Evolutionary conservation across 208 protist species (phyloP), one percentile per base, ranked within the genome.

Genomic region (Trypanosoma brucei): DNA sequence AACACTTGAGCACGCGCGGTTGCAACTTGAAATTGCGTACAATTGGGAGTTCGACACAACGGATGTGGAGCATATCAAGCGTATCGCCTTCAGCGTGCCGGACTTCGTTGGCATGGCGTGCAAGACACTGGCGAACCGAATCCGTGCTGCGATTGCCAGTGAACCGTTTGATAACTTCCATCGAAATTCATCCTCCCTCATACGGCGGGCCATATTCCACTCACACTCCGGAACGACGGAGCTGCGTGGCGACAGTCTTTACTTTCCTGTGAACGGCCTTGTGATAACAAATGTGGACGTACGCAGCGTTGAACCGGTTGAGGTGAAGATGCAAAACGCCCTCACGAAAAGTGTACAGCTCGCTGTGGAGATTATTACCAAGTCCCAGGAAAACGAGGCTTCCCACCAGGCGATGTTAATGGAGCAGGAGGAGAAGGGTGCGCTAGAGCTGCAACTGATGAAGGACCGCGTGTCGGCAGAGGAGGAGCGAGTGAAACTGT

Each of bases 101-200:
- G 97, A 99, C 83, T 99, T 98, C 70, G 81, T 98, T 48, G 96
- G 97, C 22, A 93, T 97, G 75, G 81, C 83, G 14, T 98, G 97
- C 81, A 96, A 96, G 59, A 88, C 92, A 31, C 92, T 98, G 39
- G 96, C 95, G 22, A 95, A 88, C 44, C 83, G 93, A 56, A 81
- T 99, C 45, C 91, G 97, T 52, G 95, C 88, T 34, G 81, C 80
- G 46, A 92, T 97, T 11, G 96, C 97, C 3, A 36, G 57, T 0
- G 78, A 81, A 13, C 78, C 91, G 2, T 98, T 99, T 70, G 97
- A 98, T 76, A 73, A 96, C 64, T 98, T 99, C 79, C 97, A 99
- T 73, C 84, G 88, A 53, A 87, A 97, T 75, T 97, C 94, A 22
- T 83, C 96, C 14, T 68, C 78, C 45, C 80, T 98, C 45, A 98